Percentiles rank a stretch among this genome's conserved stretches.
Evolutionary conservation across 176 grass and related monocot species (phyloP).

Genomic region (Paspalum vaginatum): DNA sequence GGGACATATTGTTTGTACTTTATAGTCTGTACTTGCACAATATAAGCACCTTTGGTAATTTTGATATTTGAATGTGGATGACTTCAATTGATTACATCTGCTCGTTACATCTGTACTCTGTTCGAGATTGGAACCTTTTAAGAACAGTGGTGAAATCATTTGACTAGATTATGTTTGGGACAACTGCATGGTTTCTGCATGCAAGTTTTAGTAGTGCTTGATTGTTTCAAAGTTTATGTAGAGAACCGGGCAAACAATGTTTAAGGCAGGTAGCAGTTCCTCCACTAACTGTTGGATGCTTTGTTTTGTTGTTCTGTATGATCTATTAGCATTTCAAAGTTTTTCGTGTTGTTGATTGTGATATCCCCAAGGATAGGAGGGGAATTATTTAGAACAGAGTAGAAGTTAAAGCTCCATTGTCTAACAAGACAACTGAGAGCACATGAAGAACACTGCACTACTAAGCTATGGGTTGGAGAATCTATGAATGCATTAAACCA

Average conservation of each 20-base stretch:
- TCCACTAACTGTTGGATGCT: not conserved
- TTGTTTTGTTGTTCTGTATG: not conserved
- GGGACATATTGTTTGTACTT: conserved; percentile 31
- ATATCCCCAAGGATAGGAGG: not conserved
- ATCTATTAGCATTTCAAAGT: not conserved
- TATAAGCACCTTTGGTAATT: not conserved
- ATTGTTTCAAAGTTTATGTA: too few relatives aligned
- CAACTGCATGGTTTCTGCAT: not conserved
- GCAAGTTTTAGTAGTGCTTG: too few relatives aligned
- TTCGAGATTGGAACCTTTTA: not conserved
- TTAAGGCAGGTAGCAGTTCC: not conserved
- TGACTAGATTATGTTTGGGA: not conserved
- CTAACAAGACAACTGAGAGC: not conserved
- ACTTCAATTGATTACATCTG: not conserved
- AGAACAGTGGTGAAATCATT: not conserved
- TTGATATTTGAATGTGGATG: not conserved
- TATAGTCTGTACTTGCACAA: not conserved
- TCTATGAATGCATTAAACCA: conserved; percentile 21
- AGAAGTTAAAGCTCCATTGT: not conserved
- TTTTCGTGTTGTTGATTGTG: not conserved
- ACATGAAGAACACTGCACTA: conserved; percentile 18
- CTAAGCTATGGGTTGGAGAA: conserved; percentile 11
- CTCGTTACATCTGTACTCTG: not conserved
- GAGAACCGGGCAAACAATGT: not conserved
- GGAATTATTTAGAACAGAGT: conserved; percentile 12